Percentiles rank a stretch among this genome's conserved stretches.
These are phyloP conservation scores for Hamamelis virginiana DNA, from an alignment of 164 flowering plant genomes.

Conservation along the genomic window DNA sequence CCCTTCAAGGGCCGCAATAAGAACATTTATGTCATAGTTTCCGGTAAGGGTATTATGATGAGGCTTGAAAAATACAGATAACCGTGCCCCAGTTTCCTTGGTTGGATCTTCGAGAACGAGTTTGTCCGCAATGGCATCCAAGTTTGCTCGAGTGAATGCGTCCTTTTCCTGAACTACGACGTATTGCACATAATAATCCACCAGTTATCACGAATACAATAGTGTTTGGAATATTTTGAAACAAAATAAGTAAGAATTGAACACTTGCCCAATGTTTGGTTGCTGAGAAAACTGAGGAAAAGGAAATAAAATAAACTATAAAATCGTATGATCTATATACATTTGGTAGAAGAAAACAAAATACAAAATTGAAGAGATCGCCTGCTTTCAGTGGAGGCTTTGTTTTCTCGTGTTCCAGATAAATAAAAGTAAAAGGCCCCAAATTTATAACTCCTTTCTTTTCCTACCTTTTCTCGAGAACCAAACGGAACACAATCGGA, in stretches of 20 bases:
- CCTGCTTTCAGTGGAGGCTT: not conserved
- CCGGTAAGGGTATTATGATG: constrained; percentile 85
- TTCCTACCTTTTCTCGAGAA: not conserved
- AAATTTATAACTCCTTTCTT: not conserved
- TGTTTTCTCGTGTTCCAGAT: not conserved
- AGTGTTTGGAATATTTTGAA: no score
- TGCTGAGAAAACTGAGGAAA: no score
- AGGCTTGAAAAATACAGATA: constrained; percentile 71
- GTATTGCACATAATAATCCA: not conserved
- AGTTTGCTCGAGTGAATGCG: constrained; percentile 56
- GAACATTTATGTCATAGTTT: constrained; percentile 87
- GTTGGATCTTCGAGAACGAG: constrained; percentile 57
- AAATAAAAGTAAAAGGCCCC: not conserved
- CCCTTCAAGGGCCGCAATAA: constrained; percentile 76
- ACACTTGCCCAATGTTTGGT: no score
- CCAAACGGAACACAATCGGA: not conserved
- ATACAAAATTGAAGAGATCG: no score
- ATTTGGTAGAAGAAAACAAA: no score
- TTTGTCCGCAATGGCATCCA: constrained; percentile 59
- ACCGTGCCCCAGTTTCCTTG: constrained; percentile 50
- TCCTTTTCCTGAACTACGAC: constrained; percentile 55
- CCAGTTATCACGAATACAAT: no score
- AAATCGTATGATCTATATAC: no score
- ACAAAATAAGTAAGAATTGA: no score
- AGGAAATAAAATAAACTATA: no score